Evolutionary conservation across 2,329 filamentous ascomycete genomes (phyloP).

Genomic region (Cercospora nicotianae): DNA sequence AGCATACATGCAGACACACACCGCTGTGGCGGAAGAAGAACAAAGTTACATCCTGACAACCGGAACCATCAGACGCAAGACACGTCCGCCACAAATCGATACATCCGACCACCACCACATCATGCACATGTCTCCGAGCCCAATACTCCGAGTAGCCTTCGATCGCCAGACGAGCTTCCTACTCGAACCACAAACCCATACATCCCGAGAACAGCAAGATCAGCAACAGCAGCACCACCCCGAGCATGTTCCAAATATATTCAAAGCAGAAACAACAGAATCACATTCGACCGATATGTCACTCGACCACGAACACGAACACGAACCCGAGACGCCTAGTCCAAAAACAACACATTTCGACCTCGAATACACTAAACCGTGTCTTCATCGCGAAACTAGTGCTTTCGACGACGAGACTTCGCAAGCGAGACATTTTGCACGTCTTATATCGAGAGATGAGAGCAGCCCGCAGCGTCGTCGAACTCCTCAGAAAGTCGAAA

Average conservation of each 20-base stretch:
- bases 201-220: neutral
- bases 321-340: neutral
- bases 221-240: neutral
- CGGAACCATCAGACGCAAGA: neutral
- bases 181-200: neutral
- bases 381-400: neutral
- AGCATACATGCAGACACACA: neutral
- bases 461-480: neutral
- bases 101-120: neutral
- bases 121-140: neutral
- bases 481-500: neutral
- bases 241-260: neutral
- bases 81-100: neutral
- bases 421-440: neutral
- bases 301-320: neutral
- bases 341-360: constrained; percentile 3
- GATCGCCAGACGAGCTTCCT: constrained; percentile 5
- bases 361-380: constrained; percentile 6
- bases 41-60: neutral
- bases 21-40: neutral
- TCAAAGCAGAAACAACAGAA: neutral
- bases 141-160: constrained; percentile 9
- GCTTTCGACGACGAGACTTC: constrained; percentile 11
- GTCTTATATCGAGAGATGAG: neutral
- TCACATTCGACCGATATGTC: neutral